A percentile compares a stretch with the other conserved stretches of the same genome.
Evolutionary conservation across 2,329 filamentous ascomycete species (phyloP).

Genomic region (Zymoseptoria pseudotritici): DNA sequence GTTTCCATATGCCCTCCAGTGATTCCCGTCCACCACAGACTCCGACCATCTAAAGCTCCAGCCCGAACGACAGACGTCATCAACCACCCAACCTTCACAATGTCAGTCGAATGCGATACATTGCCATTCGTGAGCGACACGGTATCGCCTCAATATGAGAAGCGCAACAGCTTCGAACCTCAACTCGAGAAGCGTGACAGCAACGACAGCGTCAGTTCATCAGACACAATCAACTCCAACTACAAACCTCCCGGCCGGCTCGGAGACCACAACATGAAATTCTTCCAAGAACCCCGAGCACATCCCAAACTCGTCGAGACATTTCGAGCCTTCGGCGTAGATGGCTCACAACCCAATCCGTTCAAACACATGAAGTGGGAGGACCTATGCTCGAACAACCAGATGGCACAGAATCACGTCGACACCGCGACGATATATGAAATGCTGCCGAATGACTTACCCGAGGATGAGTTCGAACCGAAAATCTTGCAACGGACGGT

Average conservation of each 20-base stretch:
- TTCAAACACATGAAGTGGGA: constrained; percentile 11
- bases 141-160: not conserved
- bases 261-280: constrained; percentile 18
- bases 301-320: constrained; percentile 20
- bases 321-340: constrained; percentile 16
- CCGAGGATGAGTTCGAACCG: constrained; percentile 13
- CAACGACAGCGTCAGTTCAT: not conserved
- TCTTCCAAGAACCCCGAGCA: constrained; percentile 20
- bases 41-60: not conserved
- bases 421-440: constrained; percentile 64
- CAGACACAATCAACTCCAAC: not conserved
- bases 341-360: constrained; percentile 14
- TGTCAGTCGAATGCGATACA: not conserved
- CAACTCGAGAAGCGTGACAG: not conserved
- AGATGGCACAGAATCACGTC: constrained; percentile 15
- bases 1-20: not conserved
- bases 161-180: not conserved
- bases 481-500: constrained; percentile 10
- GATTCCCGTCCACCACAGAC: not conserved
- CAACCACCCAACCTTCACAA: not conserved
- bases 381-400: constrained; percentile 10
- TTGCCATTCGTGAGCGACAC: too few species aligned
- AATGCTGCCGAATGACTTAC: constrained; percentile 57
- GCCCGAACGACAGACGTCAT: too few species aligned
- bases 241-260: constrained; percentile 18